Base-by-base conservation (phyloP, 1,284 basidiomycete species). In the Malassezia furfur region DNA sequence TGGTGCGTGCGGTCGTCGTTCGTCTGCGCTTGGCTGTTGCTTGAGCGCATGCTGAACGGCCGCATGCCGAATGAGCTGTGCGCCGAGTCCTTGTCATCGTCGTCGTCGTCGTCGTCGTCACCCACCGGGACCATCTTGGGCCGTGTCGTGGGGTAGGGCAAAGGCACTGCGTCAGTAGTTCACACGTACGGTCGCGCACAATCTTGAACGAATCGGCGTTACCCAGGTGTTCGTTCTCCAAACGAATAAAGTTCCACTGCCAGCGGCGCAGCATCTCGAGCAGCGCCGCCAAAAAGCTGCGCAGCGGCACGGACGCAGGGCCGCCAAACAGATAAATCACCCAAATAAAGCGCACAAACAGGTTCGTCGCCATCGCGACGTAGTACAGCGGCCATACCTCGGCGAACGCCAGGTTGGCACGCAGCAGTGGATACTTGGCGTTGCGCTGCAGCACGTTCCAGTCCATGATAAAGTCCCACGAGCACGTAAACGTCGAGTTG, bases 201-300 rank as follows among this genome's bases (percentile, higher is more conserved):
- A 68, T 64, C 54, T 68, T 68, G 63, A 66, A 68, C 41, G 60
- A 61, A 36, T 68, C 66, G 34, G 64, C 65, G 19, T 68, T 68
- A 34, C 66, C 66, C 28, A 89, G 76, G 56, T 89, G 87, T 75
- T 90, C 87, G 78, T 87, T 89, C 74, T 90, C 88, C 57, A 90
- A 76, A 60, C 87, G 63, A 17, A 67, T 85, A 70, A 93, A 88
- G 75, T 94, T 94, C 91, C 91, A 96, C 64, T 87, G 86, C 77
- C 83, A 84, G 48, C 91, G 80, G 32, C 91, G 78, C 2, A 89
- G 68, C 77, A 90, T 83, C 72, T 96, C 91, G 32, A 88, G 70
- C 50, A 85, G 66, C 0, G 80, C 88, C 8, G 79, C 82, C 50
- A 88, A 78, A 75, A 88, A 90, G 0, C 81, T 78, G 19, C 86